phyloP scores from a whole-genome alignment of 352 stramenopile genomes.

The Phytophthora pseudosyringae region DNA sequence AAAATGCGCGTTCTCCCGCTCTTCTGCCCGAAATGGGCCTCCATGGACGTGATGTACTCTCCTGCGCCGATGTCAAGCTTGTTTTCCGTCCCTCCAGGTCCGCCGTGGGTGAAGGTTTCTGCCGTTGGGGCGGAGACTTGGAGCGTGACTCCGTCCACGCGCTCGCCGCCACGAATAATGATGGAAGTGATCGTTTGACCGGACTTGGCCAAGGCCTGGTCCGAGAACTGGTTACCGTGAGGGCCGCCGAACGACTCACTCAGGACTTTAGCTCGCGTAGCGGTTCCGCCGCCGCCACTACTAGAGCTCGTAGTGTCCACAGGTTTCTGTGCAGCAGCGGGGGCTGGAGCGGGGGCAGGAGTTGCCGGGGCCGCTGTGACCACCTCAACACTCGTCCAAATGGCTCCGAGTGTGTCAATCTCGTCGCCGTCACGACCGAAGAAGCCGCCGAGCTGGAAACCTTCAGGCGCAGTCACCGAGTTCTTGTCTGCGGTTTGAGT shows the following conservation, averaged over 20 bases:
- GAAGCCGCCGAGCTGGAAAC: conserved; percentile 13
- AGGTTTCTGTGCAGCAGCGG: conserved; percentile 8
- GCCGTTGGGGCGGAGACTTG: conserved; percentile 1
- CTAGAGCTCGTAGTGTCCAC: not conserved
- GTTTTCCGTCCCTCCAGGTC: conserved; percentile 9
- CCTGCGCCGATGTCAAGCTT: conserved; percentile 9
- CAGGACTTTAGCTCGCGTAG: not conserved
- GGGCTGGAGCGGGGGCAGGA: not conserved
- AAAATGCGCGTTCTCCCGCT: conserved; percentile 17
- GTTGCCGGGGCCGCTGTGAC: not conserved
- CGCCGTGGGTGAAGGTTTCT: conserved; percentile 11
- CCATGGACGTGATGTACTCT: conserved; percentile 2
- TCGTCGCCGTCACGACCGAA: conserved; percentile 1
- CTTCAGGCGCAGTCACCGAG: conserved; percentile 7
- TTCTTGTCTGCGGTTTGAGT: not conserved
- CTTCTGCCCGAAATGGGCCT: conserved; percentile 24
- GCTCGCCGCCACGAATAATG: not conserved
- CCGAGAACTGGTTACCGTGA: conserved; percentile 8
- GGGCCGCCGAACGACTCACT: conserved; percentile 2
- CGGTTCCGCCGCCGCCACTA: not conserved
- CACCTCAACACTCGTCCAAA: not conserved
- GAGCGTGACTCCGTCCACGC: conserved; percentile 6
- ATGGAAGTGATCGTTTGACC: conserved; percentile 1
- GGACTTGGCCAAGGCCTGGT: conserved; percentile 3
- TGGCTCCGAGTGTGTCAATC: conserved; percentile 7